Base-by-base conservation (phyloP, 768 basidiomycete species). In the Paxillus involutus region DNA sequence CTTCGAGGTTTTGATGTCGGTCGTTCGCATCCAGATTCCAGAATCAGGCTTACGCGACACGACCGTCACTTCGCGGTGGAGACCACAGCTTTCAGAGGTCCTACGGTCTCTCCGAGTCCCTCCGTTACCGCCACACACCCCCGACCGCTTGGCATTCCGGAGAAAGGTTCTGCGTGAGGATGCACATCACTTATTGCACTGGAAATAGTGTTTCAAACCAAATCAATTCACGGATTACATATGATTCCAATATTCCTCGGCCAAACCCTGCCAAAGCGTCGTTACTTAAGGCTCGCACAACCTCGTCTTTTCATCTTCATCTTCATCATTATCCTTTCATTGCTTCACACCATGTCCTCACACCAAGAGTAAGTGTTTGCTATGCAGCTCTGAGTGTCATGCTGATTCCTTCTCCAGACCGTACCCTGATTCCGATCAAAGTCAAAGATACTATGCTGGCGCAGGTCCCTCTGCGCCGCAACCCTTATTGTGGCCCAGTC, bases 151-250 rank as follows among this genome's bases (percentile, higher is more conserved):
- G 16, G 26, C 12, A 3, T 36, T 4, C n/a, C 29, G 33, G 17
- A 12, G 6, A 26, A n/a, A 14, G 43, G 8, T 44, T 19, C 43
- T 44, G 24, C 53, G 33, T 41, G 36, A 24, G 42, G 30, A 45
- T 32, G 47, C 36, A 6, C 33, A 47, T 51, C 21, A 65, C 63
- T 60, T 60, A 48, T 56, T 62, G 41, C 67, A 71, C 69, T 64
- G 65, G 64, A 68, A 35, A 59, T 1, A 3, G 55, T 16, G 21
- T 58, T 54, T 51, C 53, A 41, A 55, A 44, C 61, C 36, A 61
- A 66, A 61, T 47, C 42, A 45, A 66, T 61, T 48, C 47, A 30
- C 47, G 7, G 51, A 61, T 66, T 55, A 44, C 56, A 55, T 55
- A 61, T 63, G 26, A 26, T 26, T 49, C 40, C 41, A 46, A 44